These are phyloP conservation scores for Penicillium parvum DNA, from an alignment of 495 filamentous ascomycete species.

Conservation along the genomic window DNA sequence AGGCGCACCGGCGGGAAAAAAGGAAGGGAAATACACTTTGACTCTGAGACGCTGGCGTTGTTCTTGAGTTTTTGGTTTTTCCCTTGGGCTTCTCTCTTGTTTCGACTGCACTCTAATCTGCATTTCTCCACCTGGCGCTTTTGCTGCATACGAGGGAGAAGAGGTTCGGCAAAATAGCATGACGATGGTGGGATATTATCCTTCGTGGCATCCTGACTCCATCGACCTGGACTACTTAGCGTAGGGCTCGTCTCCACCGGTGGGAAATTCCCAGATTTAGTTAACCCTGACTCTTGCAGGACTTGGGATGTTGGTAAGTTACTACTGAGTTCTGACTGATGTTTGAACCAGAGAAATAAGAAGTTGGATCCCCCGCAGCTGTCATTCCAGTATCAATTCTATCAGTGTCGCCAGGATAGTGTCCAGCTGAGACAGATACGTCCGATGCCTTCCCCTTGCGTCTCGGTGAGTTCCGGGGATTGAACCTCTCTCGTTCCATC, in stretches of 20 bases:
- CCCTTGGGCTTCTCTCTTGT: slow-evolving; percentile 15
- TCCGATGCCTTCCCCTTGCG: too few relatives aligned
- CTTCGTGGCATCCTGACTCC: background rate
- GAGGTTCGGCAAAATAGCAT: background rate
- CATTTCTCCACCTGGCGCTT: slow-evolving; percentile 5
- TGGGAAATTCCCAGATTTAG: too few relatives aligned
- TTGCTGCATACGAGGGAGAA: slow-evolving; percentile 1
- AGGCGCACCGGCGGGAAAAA: background rate
- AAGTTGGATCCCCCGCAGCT: too few relatives aligned
- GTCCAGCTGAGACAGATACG: too few relatives aligned
- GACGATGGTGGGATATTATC: background rate
- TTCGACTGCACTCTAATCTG: slow-evolving; percentile 13
- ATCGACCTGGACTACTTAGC: background rate
- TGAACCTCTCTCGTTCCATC: background rate
- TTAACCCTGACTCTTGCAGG: too few relatives aligned
- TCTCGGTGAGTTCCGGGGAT: slow-evolving; percentile 12
- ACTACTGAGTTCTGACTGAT: too few relatives aligned
- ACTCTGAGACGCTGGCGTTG: slow-evolving; percentile 13
- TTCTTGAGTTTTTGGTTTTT: slow-evolving; percentile 12
- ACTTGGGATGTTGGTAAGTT: too few relatives aligned
- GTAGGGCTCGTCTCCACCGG: too few relatives aligned
- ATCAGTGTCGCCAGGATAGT: too few relatives aligned
- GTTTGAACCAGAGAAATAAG: too few relatives aligned
- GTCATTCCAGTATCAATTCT: too few relatives aligned
- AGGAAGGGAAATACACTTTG: background rate